Evolutionary conservation across 371 early-diverging fungal species (phyloP).

Genomic region (Mortierella sp.): DNA sequence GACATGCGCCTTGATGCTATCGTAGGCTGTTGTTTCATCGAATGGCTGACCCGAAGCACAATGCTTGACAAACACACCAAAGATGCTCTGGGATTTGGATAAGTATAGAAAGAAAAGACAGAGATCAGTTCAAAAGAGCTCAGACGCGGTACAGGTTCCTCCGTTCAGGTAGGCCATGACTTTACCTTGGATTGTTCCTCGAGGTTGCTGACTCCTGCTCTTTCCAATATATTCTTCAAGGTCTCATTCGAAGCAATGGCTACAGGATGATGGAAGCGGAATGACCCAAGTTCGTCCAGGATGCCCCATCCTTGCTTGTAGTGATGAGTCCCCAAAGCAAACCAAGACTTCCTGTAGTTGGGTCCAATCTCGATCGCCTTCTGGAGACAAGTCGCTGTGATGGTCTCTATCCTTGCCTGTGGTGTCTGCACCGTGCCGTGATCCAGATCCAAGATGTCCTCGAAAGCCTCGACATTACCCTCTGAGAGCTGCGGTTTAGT

Average conservation of each 20-base stretch:
- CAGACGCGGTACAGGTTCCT: too few relatives aligned
- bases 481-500: constrained; percentile 42
- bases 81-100: constrained; percentile 33
- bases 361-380: constrained; percentile 54
- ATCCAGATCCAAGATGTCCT: constrained; percentile 29
- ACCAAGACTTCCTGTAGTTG: constrained; percentile 69
- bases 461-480: constrained; percentile 28
- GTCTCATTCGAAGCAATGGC: constrained; percentile 42
- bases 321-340: constrained; percentile 70
- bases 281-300: constrained; percentile 65
- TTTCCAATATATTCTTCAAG: constrained; percentile 22
- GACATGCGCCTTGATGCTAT: constrained; percentile 38
- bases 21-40: constrained; percentile 38
- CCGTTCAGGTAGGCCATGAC: not conserved
- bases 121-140: not conserved
- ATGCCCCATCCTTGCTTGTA: constrained; percentile 75
- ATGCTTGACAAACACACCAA: constrained; percentile 52
- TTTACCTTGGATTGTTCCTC: constrained; percentile 48
- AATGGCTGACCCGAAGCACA: constrained; percentile 56
- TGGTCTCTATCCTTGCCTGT: constrained; percentile 43
- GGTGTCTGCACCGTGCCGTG: constrained; percentile 13
- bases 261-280: constrained; percentile 50
- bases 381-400: constrained; percentile 42
- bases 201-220: constrained; percentile 21
- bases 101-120: not conserved